Base-by-base conservation (phyloP, 352 stramenopile genomes). In the Thraustochytrium sp. region DNA sequence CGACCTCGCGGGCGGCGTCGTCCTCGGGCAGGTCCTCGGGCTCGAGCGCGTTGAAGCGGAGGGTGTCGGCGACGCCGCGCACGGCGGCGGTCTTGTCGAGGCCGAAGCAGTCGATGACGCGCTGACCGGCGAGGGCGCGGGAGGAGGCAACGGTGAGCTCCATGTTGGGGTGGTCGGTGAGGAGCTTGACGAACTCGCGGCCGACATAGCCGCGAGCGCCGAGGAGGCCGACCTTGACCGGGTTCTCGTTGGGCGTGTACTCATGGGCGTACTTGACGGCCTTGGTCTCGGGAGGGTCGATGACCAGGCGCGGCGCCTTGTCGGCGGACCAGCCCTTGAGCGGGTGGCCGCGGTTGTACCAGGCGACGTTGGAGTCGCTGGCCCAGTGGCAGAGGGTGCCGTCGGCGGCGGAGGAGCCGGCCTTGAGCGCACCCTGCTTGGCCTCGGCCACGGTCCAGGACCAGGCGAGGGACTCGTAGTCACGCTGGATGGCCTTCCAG, bases 201-300 rank as follows among this genome's bases (percentile, higher is more conserved):
- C 92, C 92, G 34, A 94, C 91, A 86, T 94, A 96, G 40, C 92
- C 92, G 44, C 92, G 89, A 26, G 92, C 92, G 29, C 92, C 92
- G 16, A 96, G 87, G 37, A 96, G 86, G 5, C 91, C 92, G n/a
- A 96, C 91, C 44, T 91, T 90, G 55, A 91, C 91, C 85, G 93
- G 93, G 74, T 86, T 87, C 23, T 68, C 36, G 42, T 77, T 77
- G 18, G 42, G 59, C 26, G 59, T 72, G 62, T 75, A 75, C 38
- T 54, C n/a, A 37, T 54, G 62, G 29, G 65, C 44, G 65, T 49
- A 38, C 29, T 49, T 49, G 46, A 56, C 42, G 49, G 65, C 42
- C 29, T 46, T 49, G 62, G 40, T 54, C 37, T 54, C 23, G 21
- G 62, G 62, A 16, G 62, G 62, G 23, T 54, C 62, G 37, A 49